A percentile compares a stretch with the other conserved stretches of the same genome.
Conservation (phyloP, 192 early-diverging fungal species). For the Haplosporangium gracile region DNA sequence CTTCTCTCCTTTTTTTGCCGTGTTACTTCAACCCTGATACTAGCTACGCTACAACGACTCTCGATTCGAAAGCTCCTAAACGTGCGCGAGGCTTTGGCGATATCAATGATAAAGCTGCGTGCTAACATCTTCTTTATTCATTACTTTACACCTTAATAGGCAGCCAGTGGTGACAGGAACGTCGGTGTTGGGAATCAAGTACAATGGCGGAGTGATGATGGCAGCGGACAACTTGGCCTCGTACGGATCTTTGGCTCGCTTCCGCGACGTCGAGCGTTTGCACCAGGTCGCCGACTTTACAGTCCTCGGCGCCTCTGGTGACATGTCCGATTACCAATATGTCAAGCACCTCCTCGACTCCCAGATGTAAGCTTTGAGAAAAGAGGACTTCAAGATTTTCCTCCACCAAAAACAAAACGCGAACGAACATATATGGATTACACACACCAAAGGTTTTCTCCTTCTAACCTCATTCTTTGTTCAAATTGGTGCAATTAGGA, state of each 20-base stretch:
- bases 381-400: background rate
- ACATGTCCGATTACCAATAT: slow-evolving; percentile 96
- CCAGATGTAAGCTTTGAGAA: slow-evolving; percentile 66
- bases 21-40: no score
- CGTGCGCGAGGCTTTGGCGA: no score
- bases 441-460: background rate
- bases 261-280: slow-evolving; percentile 91
- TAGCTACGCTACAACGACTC: no score
- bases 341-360: slow-evolving; percentile 87
- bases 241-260: slow-evolving; percentile 93
- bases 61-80: background rate
- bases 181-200: slow-evolving; percentile 93
- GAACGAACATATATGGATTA: background rate
- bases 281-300: slow-evolving; percentile 85
- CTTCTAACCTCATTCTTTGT: background rate
- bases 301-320: slow-evolving; percentile 92
- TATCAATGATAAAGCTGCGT: no score
- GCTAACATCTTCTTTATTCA: background rate
- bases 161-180: slow-evolving; percentile 93
- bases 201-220: slow-evolving; percentile 98
- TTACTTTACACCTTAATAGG: slow-evolving; percentile 46
- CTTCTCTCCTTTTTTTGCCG: background rate
- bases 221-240: slow-evolving; percentile 96
- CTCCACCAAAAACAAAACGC: slow-evolving; percentile 4
- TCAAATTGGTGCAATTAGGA: slow-evolving; percentile 60